Evolutionary conservation across 1,139 yeast genomes (phyloP), one percentile per base, ranked within the genome.

Genomic region (Lodderomyces pseudojiufengensis): DNA sequence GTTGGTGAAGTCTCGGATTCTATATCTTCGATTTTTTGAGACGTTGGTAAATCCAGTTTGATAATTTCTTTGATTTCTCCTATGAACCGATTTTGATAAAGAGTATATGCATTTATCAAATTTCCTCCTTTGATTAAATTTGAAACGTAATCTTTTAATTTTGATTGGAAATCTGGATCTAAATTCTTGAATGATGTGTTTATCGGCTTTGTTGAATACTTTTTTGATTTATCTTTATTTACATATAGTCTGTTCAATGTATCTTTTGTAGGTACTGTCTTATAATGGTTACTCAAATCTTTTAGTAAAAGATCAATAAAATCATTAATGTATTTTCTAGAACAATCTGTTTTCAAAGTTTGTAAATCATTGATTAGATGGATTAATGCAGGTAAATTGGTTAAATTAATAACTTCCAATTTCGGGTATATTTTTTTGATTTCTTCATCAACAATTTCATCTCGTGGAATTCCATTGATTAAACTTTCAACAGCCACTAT

Each of bases 21-120:
- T 2, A 52, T 48, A 18, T 51, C 58, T 14, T 51, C 59, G 9
- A 49, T 34, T 21, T 38, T 41, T 33, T 36, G 46, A 4, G 35
- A 10, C 7, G 48, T 52, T 0, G 95, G 95, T 36, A 88, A 59
- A 46, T 76, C 70, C 15, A 61, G 62, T 45, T 85, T 76, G 33
- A 88, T 85, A 20, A 87, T 77, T 24, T 74, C 70, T 54, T 88
- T 88, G 33, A 87, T 71, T 49, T 87, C 95, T 4, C 70, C 64
- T 10, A 81, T 65, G 13, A 84, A 76, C 24, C 70, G 68, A 20
- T 81, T 94, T 50, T 83, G 86, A 55, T 84, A 88, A 7, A 66
- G 52, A 25, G 71, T 66, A 48, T 82, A 82, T 0, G 95, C 87
- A 15, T 75, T 67, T 2, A 76, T 69, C 30, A 88, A 59, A 48